Evolutionary conservation across 139 green algal genomes (phyloP), one percentile per base, ranked within the genome.

Genomic region (Tetraselmis striata): DNA sequence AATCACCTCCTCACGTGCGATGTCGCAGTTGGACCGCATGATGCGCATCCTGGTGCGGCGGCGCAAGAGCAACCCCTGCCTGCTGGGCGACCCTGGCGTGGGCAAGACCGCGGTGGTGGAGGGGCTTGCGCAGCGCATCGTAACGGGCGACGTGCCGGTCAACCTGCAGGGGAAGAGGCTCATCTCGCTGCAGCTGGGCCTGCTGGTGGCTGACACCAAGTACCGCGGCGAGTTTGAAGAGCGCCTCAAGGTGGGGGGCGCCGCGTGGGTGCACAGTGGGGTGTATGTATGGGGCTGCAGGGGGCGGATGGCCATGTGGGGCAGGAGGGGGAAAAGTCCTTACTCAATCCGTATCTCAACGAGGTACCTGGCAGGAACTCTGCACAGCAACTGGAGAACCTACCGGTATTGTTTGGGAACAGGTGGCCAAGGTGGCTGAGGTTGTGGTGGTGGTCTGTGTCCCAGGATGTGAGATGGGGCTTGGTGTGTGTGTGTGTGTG

Each of bases 211-310:
- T 1, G 97, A 97, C 77, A 99, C 97, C 87, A 99, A 99, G 94
- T 99, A 99, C 89, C 93, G 97, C 31, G 97, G 97, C 78, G 97
- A 99, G 91, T 99, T 99, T 91, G 97, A 99, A 92, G 97, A 99
- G 94, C 93, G 97, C 25, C 90, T 99, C 31, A 99, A 99, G 95
- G 85, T 89, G 2, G 81, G 83, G 23, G 90, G 90, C 27, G 88
- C 98, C 84, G 92, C 98, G 74, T n/a, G n/a, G n/a, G n/a, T n/a
- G n/a, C n/a, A n/a, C n/a, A n/a, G n/a, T n/a, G n/a, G n/a, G n/a
- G n/a, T n/a, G n/a, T n/a, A n/a, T n/a, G n/a, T n/a, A n/a, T n/a
- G n/a, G n/a, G n/a, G n/a, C n/a, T n/a, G n/a, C n/a, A n/a, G n/a
- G n/a, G n/a, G n/a, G n/a, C n/a, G n/a, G n/a, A 95, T 99, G 78